Conservation (phyloP, 352 stramenopile species). For the Globisporangium acanthophoron region DNA sequence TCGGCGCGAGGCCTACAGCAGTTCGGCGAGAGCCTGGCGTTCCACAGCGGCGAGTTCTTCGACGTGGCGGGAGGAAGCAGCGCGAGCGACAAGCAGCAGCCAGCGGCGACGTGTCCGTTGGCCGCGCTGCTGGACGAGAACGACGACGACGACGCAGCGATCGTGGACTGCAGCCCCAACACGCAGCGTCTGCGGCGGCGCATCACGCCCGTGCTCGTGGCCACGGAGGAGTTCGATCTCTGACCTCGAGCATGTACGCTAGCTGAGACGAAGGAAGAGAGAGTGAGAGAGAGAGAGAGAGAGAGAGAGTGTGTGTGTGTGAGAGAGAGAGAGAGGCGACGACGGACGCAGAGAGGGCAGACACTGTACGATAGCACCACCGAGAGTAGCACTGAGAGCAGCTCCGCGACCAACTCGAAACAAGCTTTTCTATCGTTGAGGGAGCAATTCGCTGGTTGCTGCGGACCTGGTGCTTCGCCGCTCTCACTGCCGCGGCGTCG, state of each 20-base stretch:
- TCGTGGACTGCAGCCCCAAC: slow-evolving; percentile 19
- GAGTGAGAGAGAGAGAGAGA: not conserved
- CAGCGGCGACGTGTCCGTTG: slow-evolving; percentile 1
- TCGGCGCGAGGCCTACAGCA: slow-evolving; percentile 25
- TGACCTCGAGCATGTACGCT: slow-evolving; percentile 11
- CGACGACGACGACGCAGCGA: slow-evolving; percentile 12
- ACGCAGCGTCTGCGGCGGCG: slow-evolving; percentile 34
- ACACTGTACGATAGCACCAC: slow-evolving; percentile 2
- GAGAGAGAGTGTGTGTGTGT: no score
- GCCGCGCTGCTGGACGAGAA: slow-evolving; percentile 20
- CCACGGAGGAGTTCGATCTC: slow-evolving; percentile 54
- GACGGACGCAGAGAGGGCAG: not conserved
- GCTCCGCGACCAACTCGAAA: not conserved
- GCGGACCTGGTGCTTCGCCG: no score
- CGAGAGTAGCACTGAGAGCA: not conserved
- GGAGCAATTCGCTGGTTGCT: no score
- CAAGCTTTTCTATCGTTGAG: not conserved
- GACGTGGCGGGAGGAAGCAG: not conserved
- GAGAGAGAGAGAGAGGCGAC: not conserved
- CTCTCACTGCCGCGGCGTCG: slow-evolving; percentile 2
- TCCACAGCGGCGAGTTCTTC: slow-evolving; percentile 14
- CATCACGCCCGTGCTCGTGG: slow-evolving; percentile 46
- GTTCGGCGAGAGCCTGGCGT: slow-evolving; percentile 37
- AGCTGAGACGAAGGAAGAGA: slow-evolving; percentile 1
- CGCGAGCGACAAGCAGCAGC: not conserved